phyloP scores from a whole-genome alignment of 441 rosid species.

The Gossypium lobatum region DNA sequence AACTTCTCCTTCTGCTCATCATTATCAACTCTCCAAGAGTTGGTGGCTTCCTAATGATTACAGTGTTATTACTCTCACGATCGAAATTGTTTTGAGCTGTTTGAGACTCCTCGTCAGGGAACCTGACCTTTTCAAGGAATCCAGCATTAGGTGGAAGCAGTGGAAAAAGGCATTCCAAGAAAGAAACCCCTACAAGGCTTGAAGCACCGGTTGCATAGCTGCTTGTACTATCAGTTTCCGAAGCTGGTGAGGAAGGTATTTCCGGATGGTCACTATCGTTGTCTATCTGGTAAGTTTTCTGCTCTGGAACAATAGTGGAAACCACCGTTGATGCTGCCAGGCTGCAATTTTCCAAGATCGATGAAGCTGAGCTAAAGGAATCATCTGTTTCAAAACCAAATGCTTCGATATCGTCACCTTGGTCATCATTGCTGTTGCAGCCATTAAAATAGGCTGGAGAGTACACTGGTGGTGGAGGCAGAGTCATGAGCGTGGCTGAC shows the following conservation, averaged over 20 bases:
- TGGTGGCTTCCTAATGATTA: slow-evolving; percentile 35
- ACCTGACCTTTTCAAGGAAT: slow-evolving; percentile 28
- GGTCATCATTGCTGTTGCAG: neutral
- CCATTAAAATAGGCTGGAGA: neutral
- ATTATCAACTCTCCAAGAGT: slow-evolving; percentile 85
- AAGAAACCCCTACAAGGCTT: slow-evolving; percentile 58
- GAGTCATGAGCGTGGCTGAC: slow-evolving; percentile 6
- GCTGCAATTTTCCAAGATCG: slow-evolving; percentile 37
- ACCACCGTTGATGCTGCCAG: slow-evolving; percentile 26
- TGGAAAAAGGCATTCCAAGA: slow-evolving; percentile 83
- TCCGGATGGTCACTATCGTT: slow-evolving; percentile 22
- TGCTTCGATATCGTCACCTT: slow-evolving; percentile 22
- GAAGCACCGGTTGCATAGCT: slow-evolving; percentile 63
- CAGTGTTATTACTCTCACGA: slow-evolving; percentile 24
- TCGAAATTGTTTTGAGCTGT: slow-evolving; percentile 21
- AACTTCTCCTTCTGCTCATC: slow-evolving; percentile 75
- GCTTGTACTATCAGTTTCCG: slow-evolving; percentile 56
- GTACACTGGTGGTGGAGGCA: slow-evolving; percentile 33
- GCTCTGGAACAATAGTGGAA: slow-evolving; percentile 39
- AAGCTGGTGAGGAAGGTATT: slow-evolving; percentile 47
- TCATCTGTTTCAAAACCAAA: slow-evolving; percentile 42
- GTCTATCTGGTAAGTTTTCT: slow-evolving; percentile 11
- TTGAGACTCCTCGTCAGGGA: slow-evolving; percentile 16
- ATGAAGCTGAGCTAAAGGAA: slow-evolving; percentile 48
- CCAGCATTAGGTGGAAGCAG: slow-evolving; percentile 43